Evolutionary conservation across 2,329 filamentous ascomycete genomes (phyloP).

Genomic region (Coniochaeta prunicola): DNA sequence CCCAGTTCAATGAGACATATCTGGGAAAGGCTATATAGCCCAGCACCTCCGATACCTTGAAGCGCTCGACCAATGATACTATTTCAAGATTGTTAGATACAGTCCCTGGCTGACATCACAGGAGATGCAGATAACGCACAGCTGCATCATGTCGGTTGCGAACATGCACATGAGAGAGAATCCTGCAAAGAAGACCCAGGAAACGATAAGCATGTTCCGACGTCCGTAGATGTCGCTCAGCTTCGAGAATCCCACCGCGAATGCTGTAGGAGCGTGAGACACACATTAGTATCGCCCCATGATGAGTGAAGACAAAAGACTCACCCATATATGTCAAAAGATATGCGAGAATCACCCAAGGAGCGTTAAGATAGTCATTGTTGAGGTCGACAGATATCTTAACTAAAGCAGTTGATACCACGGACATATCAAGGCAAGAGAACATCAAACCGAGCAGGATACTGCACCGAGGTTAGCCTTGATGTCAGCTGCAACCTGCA

Average conservation of each 20-base stretch:
- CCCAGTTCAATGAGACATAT: constrained; percentile 50
- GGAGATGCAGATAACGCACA: constrained; percentile 33
- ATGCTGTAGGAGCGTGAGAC: neutral
- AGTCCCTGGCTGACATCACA: neutral
- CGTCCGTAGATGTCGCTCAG: constrained; percentile 54
- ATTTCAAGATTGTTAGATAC: constrained; percentile 7
- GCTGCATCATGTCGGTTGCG: constrained; percentile 39
- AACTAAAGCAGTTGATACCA: constrained; percentile 51
- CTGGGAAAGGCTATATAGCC: constrained; percentile 53
- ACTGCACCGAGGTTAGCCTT: constrained; percentile 22
- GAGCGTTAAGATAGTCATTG: constrained; percentile 39
- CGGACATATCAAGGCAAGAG: constrained; percentile 50
- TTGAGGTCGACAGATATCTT: constrained; percentile 45
- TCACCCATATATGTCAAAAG: constrained; percentile 49
- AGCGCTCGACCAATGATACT: constrained; percentile 53
- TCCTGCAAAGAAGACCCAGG: constrained; percentile 47
- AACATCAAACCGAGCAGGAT: constrained; percentile 47
- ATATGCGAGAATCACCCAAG: constrained; percentile 50
- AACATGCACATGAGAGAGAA: constrained; percentile 49
- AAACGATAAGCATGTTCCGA: constrained; percentile 37
- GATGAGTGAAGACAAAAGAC: constrained; percentile 5
- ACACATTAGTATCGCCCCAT: neutral
- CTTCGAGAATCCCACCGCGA: constrained; percentile 48
- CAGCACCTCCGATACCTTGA: constrained; percentile 54
- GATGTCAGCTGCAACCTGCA: neutral